Evolutionary conservation across 2,329 filamentous ascomycete genomes (phyloP), one percentile per base, ranked within the genome.

Genomic region (Botrytis galanthina): DNA sequence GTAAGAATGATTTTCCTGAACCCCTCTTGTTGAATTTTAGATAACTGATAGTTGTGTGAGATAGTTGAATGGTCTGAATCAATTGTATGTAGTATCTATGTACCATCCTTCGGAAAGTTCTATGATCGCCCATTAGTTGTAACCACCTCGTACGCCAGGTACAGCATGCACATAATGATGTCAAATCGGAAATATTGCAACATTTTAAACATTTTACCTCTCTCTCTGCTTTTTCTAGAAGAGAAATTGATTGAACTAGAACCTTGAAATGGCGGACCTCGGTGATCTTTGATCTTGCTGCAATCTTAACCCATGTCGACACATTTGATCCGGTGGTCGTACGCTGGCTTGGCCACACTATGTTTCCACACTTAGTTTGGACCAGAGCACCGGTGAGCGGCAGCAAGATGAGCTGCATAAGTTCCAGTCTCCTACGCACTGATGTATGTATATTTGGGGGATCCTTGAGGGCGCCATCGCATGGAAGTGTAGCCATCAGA

Each of bases 381-480:
- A 75, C 78, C 77, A 78, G 57, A 75, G 74, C 73, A 77, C 75
- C 75, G 76, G 77, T 77, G 76, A 75, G 75, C 77, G 78, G 78
- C 77, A 78, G 78, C 76, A 79, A 76, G 78, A 80, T 80, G 79
- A 79, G 79, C 73, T 80, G 79, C 79, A 80, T 77, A 78, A 80
- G 77, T 74, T 75, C 70, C 63, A 73, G 68, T 68, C 62, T 69
- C 59, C 72, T 76, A 75, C 74, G 75, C 75, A 76, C 75, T 77
- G 76, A 77, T 78, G 74, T 74, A 59, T 73, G 72, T 73, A 70
- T 70, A 71, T 71, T 74, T 75, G 63, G 57, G 51, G 51, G 74
- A 76, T 75, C 75, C 75, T 76, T 72, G 74, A 73, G 59, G 42
- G n/a, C 67, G 54, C 42, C 74, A 73, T 74, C 69, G 71, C 73